A percentile compares a stretch with the other conserved stretches of the same genome.
Conservation (phyloP, 164 flowering plant species). For the Paratinospora sagittata region DNA sequence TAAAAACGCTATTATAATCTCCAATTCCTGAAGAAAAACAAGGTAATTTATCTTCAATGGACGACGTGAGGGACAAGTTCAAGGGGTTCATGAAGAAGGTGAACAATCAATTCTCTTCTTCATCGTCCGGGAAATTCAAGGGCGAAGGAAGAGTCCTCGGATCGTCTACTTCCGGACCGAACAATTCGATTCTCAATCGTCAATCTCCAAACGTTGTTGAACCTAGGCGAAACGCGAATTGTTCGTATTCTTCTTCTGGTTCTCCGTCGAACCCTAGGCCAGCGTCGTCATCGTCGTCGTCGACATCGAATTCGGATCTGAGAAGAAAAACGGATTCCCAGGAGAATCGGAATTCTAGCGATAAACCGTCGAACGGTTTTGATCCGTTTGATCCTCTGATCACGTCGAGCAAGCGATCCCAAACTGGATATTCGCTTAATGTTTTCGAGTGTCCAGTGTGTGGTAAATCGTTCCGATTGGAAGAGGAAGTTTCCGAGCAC, state of each 20-base stretch:
- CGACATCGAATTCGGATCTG: not conserved
- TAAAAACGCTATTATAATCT: no score
- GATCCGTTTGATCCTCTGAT: constrained; percentile 64
- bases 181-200: constrained; percentile 23
- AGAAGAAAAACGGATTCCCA: not conserved
- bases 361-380: constrained; percentile 38
- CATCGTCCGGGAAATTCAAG: constrained; percentile 82
- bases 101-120: constrained; percentile 50
- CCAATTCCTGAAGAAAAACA: no score
- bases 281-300: not conserved
- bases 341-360: constrained; percentile 5
- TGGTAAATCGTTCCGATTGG: constrained; percentile 39
- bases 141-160: constrained; percentile 91
- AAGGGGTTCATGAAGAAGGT: constrained; percentile 90
- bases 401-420: constrained; percentile 52
- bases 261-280: not conserved
- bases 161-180: constrained; percentile 39
- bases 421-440: constrained; percentile 46
- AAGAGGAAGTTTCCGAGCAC: constrained; percentile 68
- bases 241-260: constrained; percentile 5
- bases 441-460: constrained; percentile 82
- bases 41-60: constrained; percentile 31
- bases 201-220: constrained; percentile 14
- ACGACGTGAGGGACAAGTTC: constrained; percentile 73
- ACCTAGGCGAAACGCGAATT: constrained; percentile 9